Evolutionary conservation across 495 filamentous ascomycete genomes (phyloP).

Genomic region (Hyphodiscus hymeniophilus): DNA sequence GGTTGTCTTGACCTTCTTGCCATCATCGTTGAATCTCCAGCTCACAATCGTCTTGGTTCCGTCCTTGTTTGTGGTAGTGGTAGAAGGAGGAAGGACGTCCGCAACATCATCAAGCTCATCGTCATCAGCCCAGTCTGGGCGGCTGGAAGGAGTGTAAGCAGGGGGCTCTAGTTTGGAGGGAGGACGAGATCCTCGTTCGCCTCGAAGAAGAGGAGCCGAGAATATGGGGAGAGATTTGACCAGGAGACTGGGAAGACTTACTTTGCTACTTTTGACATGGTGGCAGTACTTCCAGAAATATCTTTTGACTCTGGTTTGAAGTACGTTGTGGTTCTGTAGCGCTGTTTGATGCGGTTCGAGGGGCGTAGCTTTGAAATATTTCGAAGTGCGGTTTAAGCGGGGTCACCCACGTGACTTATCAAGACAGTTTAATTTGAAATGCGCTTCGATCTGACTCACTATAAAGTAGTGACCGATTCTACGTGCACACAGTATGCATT

Average conservation of each 20-base stretch:
- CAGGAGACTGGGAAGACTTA: conserved; percentile 1
- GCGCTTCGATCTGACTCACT: no score
- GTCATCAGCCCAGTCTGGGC: conserved; percentile 90
- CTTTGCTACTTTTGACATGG: conserved; percentile 24
- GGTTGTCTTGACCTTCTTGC: conserved; percentile 93
- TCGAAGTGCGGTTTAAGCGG: no score
- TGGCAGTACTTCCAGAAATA: conserved; percentile 2
- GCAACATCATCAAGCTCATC: conserved; percentile 71
- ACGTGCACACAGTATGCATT: not conserved
- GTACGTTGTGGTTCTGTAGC: no score
- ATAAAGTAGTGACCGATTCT: no score
- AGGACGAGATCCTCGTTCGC: no score
- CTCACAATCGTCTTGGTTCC: conserved; percentile 92
- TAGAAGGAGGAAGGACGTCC: conserved; percentile 67
- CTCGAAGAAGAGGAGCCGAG: no score
- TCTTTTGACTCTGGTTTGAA: not conserved
- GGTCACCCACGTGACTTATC: no score
- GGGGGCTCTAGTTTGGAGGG: not conserved
- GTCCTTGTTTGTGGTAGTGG: conserved; percentile 91
- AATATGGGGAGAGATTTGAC: no score
- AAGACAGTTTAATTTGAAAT: no score
- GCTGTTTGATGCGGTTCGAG: not conserved
- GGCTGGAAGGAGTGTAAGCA: conserved; percentile 10
- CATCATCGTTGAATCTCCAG: conserved; percentile 84
- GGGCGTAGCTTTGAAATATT: no score